Conservation (phyloP, 768 basidiomycete species). For the Boletus vinaceobasis region DNA sequence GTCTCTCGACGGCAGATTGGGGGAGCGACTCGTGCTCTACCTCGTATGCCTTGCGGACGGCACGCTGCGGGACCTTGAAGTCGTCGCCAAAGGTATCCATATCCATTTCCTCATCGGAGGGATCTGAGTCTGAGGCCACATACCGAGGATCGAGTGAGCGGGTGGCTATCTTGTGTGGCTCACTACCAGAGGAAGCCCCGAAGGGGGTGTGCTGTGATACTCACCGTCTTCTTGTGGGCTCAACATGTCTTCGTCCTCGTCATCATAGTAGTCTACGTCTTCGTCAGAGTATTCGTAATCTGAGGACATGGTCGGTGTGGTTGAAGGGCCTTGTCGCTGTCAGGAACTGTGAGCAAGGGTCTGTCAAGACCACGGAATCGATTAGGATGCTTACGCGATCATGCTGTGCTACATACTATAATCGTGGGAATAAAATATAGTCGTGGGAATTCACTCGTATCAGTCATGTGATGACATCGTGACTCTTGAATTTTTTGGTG, state of each 20-base stretch:
- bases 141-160: slow-evolving; percentile 21
- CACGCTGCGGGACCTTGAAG: slow-evolving; percentile 54
- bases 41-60: slow-evolving; percentile 71
- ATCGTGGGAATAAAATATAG: slow-evolving; percentile 6
- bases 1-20: slow-evolving; percentile 68
- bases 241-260: slow-evolving; percentile 66
- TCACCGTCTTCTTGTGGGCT: slow-evolving; percentile 58
- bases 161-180: slow-evolving; percentile 13
- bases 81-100: slow-evolving; percentile 65
- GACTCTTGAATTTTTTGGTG: slow-evolving; percentile 14
- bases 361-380: slow-evolving; percentile 17
- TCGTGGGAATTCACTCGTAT: neutral
- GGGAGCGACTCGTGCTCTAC: slow-evolving; percentile 79
- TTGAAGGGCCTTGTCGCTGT: slow-evolving; percentile 13
- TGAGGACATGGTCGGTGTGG: slow-evolving; percentile 45
- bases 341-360: slow-evolving; percentile 17
- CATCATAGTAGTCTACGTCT: slow-evolving; percentile 62
- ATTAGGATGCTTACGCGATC: slow-evolving; percentile 29
- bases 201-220: slow-evolving; percentile 16
- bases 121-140: slow-evolving; percentile 35
- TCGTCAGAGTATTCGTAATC: slow-evolving; percentile 73
- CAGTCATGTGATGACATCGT: slow-evolving; percentile 5
- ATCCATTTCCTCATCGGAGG: slow-evolving; percentile 62
- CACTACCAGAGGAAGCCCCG: slow-evolving; percentile 15
- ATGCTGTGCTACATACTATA: slow-evolving; percentile 15